phyloP scores from a whole-genome alignment of 495 filamentous ascomycete species.

The Tuber calosporum region DNA sequence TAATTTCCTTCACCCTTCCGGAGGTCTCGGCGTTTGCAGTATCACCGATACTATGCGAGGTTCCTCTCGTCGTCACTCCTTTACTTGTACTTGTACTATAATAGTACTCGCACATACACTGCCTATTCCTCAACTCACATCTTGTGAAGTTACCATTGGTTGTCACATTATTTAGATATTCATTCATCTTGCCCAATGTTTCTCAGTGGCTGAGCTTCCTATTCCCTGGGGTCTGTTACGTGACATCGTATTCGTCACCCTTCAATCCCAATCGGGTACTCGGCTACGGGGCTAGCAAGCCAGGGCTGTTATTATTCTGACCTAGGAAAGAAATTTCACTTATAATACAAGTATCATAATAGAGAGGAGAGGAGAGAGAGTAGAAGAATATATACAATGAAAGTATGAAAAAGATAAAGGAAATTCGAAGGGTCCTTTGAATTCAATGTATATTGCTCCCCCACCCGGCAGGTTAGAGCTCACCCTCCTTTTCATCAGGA shows the following conservation, averaged over 20 bases:
- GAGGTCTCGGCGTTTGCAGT: neutral
- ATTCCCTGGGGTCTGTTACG: neutral
- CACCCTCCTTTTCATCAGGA: neutral
- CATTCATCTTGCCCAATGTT: neutral
- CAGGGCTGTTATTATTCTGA: neutral
- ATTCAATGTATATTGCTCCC: neutral
- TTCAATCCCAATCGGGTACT: neutral
- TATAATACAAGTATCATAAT: neutral
- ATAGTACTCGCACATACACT: too few species aligned
- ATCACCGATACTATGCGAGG: neutral
- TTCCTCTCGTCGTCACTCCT: neutral
- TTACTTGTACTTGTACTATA: too few species aligned
- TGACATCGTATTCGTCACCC: slow-evolving; percentile 3
- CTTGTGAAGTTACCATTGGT: neutral
- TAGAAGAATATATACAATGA: neutral
- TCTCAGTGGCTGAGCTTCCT: neutral
- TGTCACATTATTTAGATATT: neutral
- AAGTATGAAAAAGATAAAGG: neutral
- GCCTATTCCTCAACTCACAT: neutral
- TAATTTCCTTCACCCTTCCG: neutral
- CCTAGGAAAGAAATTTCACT: neutral
- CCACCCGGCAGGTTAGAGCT: neutral
- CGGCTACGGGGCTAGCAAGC: neutral
- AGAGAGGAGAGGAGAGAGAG: neutral
- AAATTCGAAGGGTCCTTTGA: neutral